Conservation (phyloP, 371 early-diverging fungal species). For the Actinomucor elegans region DNA sequence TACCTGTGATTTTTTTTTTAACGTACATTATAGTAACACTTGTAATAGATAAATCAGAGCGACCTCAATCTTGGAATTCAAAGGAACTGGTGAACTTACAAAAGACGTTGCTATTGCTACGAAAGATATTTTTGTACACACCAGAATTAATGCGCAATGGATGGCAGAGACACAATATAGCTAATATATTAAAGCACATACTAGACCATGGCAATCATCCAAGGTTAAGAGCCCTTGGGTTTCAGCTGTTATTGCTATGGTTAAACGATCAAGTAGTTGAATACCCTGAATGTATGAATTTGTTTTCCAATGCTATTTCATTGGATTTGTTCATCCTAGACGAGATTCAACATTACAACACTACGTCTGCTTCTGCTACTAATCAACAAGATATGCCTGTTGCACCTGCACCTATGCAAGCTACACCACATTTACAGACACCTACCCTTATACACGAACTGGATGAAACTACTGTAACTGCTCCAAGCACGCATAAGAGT, state of each 20-base stretch:
- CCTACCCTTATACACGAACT: conserved; percentile 3
- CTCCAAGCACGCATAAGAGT: conserved; percentile 25
- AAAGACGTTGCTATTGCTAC: conserved; percentile 62
- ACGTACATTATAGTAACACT: not conserved
- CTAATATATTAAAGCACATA: conserved; percentile 51
- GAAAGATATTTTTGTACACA: conserved; percentile 68
- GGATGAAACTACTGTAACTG: not conserved
- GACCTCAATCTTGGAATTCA: conserved; percentile 51
- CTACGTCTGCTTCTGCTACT: conserved; percentile 10
- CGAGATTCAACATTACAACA: conserved; percentile 36
- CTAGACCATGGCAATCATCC: conserved; percentile 70
- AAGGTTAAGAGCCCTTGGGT: conserved; percentile 69
- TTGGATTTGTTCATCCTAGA: conserved; percentile 69
- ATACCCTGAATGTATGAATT: conserved; percentile 59
- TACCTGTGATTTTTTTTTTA: not conserved
- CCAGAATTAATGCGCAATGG: conserved; percentile 72
- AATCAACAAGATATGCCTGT: not conserved
- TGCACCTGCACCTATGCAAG: conserved; percentile 10
- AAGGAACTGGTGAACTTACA: conserved; percentile 71
- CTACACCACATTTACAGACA: conserved; percentile 17
- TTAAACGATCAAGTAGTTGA: conserved; percentile 67
- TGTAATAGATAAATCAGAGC: conserved; percentile 41
- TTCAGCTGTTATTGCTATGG: conserved; percentile 74
- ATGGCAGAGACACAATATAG: conserved; percentile 70
- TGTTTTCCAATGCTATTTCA: conserved; percentile 67